phyloP scores from a whole-genome alignment of 768 basidiomycete species.

The Agaricus sinodeliciosus region DNA sequence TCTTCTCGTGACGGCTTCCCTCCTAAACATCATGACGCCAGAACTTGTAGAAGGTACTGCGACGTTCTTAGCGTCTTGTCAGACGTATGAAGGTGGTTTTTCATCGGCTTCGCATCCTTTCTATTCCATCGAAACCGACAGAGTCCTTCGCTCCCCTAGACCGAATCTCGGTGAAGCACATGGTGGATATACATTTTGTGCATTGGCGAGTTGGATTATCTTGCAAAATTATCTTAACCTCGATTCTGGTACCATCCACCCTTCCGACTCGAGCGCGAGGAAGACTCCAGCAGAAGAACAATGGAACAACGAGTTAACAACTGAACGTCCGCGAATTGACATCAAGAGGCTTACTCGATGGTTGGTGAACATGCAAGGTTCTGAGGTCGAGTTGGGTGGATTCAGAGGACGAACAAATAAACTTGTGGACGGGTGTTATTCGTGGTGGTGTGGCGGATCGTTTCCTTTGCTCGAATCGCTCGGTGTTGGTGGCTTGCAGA shows the following conservation, averaged over 20 bases:
- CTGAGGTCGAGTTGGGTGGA: conserved; percentile 79
- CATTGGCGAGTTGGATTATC: conserved; percentile 78
- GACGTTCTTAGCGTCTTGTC: conserved; percentile 80
- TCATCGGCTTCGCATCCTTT: conserved; percentile 73
- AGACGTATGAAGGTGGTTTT: conserved; percentile 98
- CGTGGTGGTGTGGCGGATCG: conserved; percentile 98
- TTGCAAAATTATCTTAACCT: conserved; percentile 49
- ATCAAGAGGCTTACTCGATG: conserved; percentile 61
- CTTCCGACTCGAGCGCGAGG: neutral
- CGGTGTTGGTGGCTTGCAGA: conserved; percentile 30
- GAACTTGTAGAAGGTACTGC: conserved; percentile 74
- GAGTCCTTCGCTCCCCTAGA: conserved; percentile 37
- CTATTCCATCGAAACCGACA: conserved; percentile 26
- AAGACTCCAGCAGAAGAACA: neutral
- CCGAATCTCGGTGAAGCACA: conserved; percentile 93
- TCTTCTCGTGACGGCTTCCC: conserved; percentile 72
- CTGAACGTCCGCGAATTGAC: conserved; percentile 43
- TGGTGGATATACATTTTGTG: conserved; percentile 96
- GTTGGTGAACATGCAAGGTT: conserved; percentile 83
- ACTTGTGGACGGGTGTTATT: conserved; percentile 98
- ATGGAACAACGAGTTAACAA: conserved; percentile 5
- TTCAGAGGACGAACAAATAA: conserved; percentile 95
- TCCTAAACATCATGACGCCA: conserved; percentile 85
- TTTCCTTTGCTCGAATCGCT: conserved; percentile 71
- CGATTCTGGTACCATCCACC: conserved; percentile 1